A percentile compares a stretch with the other conserved stretches of the same genome.
Conservation (phyloP, 345 rosid genomes). For the Corchorus olitorius region DNA sequence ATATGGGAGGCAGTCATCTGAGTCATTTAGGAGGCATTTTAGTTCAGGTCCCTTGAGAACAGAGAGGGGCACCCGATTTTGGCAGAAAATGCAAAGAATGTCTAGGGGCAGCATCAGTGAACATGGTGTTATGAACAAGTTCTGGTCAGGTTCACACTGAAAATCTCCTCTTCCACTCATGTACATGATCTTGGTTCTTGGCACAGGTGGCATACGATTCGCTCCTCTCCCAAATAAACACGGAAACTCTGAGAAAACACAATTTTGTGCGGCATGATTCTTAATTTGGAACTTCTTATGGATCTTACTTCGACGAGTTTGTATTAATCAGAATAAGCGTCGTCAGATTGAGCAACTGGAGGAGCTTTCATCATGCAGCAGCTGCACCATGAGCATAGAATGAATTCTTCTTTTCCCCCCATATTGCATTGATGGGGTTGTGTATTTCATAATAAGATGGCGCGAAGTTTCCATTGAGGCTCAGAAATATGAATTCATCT, state of each 20-base stretch:
- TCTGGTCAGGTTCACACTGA: constrained; percentile 69
- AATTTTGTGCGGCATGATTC: constrained; percentile 3
- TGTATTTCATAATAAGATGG: constrained; percentile 1
- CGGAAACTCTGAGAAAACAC: background rate
- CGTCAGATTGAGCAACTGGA: background rate
- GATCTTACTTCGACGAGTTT: background rate
- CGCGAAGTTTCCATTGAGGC: background rate
- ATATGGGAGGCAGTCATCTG: constrained; percentile 38
- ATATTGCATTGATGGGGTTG: background rate
- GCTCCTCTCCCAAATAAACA: constrained; percentile 10
- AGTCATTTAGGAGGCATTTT: constrained; percentile 58
- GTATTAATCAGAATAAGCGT: background rate
- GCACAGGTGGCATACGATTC: background rate
- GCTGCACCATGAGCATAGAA: background rate
- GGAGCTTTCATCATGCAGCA: background rate
- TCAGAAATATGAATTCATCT: background rate
- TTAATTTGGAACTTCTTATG: background rate
- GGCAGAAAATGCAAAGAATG: constrained; percentile 66
- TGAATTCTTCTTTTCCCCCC: background rate
- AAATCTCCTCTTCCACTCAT: background rate
- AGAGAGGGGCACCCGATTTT: constrained; percentile 52
- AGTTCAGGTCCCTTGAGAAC: constrained; percentile 73
- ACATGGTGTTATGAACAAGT: constrained; percentile 43
- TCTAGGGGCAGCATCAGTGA: constrained; percentile 74
- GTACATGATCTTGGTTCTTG: constrained; percentile 19